Conservation (phyloP, 345 rosid species). For the Citrus mangshanensis region DNA sequence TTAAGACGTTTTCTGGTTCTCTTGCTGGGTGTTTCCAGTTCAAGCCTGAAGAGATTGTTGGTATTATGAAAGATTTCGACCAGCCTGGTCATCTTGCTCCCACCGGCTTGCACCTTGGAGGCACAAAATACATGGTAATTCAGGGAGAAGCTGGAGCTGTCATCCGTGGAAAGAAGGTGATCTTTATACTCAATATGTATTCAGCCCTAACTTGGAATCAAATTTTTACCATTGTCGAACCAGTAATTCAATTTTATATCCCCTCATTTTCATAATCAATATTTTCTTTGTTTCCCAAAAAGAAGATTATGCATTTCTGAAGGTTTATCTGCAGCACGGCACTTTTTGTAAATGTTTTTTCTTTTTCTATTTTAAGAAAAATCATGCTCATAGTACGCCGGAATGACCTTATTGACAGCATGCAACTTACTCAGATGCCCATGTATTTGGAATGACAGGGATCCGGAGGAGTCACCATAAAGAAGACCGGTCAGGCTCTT, state of each 20-base stretch:
- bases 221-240: neutral
- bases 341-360: neutral
- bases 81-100: conserved; percentile 86
- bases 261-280: neutral
- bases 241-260: neutral
- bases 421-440: neutral
- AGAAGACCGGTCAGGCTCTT: conserved; percentile 77
- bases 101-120: conserved; percentile 59
- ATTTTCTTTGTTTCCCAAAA: neutral
- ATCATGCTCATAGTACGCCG: too few species aligned
- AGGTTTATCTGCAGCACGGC: neutral
- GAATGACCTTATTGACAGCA: neutral
- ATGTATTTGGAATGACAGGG: conserved; percentile 32
- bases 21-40: conserved; percentile 31
- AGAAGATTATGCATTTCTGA: neutral
- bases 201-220: neutral
- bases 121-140: conserved; percentile 78
- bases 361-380: too few species aligned
- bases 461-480: conserved; percentile 70
- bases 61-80: conserved; percentile 64
- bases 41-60: conserved; percentile 53
- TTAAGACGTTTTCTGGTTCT: neutral
- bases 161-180: conserved; percentile 88
- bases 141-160: conserved; percentile 82
- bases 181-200: neutral